Evolutionary conservation across 2,329 filamentous ascomycete genomes (phyloP).

Genomic region (Pseudophaeomoniella oleicola): DNA sequence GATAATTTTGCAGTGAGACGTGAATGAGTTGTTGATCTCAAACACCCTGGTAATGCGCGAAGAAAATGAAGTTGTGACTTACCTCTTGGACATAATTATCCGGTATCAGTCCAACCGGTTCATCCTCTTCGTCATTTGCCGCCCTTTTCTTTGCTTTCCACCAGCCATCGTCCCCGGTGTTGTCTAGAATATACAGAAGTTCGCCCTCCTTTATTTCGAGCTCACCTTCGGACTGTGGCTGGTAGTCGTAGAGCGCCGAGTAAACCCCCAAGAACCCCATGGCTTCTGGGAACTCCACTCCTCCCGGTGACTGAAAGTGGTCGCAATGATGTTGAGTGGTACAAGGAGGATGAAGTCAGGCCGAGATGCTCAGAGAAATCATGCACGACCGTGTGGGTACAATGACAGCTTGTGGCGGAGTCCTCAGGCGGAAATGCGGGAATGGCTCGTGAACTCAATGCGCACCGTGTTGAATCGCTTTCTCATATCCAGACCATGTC

Average conservation of each 20-base stretch:
- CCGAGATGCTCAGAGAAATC: too few species aligned
- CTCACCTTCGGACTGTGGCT: slow-evolving; percentile 73
- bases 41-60: too few species aligned
- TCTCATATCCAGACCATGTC: neutral
- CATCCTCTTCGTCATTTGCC: slow-evolving; percentile 68
- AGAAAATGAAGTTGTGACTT: slow-evolving; percentile 22
- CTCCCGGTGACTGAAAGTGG: too few species aligned
- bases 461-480: neutral
- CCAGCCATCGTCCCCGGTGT: slow-evolving; percentile 69
- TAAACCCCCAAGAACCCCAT: slow-evolving; percentile 93
- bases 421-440: neutral
- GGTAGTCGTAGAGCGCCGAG: slow-evolving; percentile 84
- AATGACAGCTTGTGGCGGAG: too few species aligned
- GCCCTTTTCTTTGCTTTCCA: slow-evolving; percentile 95
- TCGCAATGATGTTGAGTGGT: too few species aligned
- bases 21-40: neutral
- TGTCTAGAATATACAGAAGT: slow-evolving; percentile 75
- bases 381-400: too few species aligned
- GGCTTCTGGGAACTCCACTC: too few species aligned
- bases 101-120: slow-evolving; percentile 78
- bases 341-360: too few species aligned
- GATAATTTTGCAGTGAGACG: neutral
- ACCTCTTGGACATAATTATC: slow-evolving; percentile 95
- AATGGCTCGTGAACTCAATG: neutral
- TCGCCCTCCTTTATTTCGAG: slow-evolving; percentile 75